Conservation (phyloP, 2,329 filamentous ascomycete species). For the Phialocephala sp. region DNA sequence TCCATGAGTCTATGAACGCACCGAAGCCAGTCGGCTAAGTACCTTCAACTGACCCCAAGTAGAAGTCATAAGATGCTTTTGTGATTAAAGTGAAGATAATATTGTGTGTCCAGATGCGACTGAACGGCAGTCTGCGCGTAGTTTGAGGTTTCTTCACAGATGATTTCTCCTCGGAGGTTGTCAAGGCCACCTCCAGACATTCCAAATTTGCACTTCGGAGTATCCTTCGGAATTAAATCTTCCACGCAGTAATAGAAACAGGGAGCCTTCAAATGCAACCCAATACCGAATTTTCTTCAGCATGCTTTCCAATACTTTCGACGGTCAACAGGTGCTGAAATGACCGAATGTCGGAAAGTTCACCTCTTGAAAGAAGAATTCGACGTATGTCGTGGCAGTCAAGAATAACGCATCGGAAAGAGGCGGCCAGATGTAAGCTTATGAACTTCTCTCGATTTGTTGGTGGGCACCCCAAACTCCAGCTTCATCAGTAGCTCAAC, state of each 20-base stretch:
- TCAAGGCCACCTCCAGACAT: conserved; percentile 4
- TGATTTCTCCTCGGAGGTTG: neutral
- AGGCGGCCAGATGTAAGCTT: conserved; percentile 52
- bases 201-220: conserved; percentile 17
- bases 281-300: conserved; percentile 35
- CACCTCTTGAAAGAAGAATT: conserved; percentile 40
- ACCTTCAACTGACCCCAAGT: conserved; percentile 38
- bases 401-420: conserved; percentile 45
- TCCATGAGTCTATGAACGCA: conserved; percentile 64
- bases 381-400: conserved; percentile 38
- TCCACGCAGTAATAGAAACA: conserved; percentile 6
- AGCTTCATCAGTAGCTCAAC: too few relatives aligned
- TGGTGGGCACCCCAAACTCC: too few relatives aligned
- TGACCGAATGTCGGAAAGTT: neutral
- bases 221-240: conserved; percentile 26
- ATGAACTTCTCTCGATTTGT: too few relatives aligned
- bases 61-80: conserved; percentile 49
- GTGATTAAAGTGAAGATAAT: conserved; percentile 55
- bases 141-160: neutral
- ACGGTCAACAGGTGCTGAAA: neutral
- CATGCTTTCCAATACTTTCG: conserved; percentile 40
- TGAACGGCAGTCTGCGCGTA: conserved; percentile 27
- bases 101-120: conserved; percentile 31
- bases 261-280: conserved; percentile 23
- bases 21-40: conserved; percentile 35